phyloP scores from a whole-genome alignment of 1,139 yeast species.

The Pneumocystis canis region DNA sequence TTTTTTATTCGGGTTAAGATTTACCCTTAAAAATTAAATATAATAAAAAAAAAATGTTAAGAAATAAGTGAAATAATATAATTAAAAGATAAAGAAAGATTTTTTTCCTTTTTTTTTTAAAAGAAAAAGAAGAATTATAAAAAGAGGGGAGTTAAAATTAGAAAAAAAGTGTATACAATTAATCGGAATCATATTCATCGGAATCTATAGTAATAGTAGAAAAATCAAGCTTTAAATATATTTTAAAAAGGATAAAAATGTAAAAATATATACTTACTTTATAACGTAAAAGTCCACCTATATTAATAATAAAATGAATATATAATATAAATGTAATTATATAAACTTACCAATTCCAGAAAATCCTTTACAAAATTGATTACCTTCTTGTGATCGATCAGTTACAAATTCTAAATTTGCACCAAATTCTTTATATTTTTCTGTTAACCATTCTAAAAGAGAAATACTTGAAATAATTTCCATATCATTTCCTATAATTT shows the following conservation, averaged over 20 bases:
- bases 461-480: conserved; percentile 56
- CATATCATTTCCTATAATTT: conserved; percentile 47
- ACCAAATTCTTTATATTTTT: conserved; percentile 84
- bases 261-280: background rate
- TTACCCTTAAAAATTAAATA: too few species aligned
- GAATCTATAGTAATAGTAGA: background rate
- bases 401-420: conserved; percentile 91
- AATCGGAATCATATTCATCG: background rate
- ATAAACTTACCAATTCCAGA: conserved; percentile 72
- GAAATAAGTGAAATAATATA: too few species aligned
- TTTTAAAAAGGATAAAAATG: background rate
- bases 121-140: background rate
- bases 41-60: too few species aligned
- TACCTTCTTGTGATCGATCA: conserved; percentile 94
- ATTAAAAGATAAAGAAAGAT: too few species aligned
- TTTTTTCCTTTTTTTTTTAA: too few species aligned
- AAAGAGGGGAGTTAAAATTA: too few species aligned
- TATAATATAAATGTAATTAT: background rate
- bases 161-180: background rate
- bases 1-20: too few species aligned
- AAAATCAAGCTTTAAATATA: background rate
- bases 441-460: conserved; percentile 93
- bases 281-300: background rate
- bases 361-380: conserved; percentile 91
- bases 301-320: background rate